Evolutionary conservation across 2,329 filamentous ascomycete genomes (phyloP).

Genomic region (Aspergillus ibericus): DNA sequence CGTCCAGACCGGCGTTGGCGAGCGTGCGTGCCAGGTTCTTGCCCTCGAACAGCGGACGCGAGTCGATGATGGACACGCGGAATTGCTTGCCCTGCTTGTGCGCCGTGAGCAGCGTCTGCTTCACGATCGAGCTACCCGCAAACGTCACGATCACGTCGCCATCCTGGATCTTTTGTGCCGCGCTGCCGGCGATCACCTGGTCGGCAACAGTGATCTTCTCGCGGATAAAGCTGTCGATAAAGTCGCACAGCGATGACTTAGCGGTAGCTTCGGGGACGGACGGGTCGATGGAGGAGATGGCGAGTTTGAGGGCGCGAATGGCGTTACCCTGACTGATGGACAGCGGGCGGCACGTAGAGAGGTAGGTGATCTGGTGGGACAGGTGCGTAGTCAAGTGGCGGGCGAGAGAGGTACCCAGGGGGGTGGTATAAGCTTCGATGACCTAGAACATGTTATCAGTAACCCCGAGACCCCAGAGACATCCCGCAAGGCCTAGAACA

Average conservation of each 20-base stretch:
- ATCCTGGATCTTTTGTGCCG: conserved; percentile 71
- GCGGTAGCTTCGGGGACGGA: conserved; percentile 78
- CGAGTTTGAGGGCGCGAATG: conserved; percentile 89
- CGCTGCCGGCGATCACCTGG: conserved; percentile 76
- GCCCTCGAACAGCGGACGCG: conserved; percentile 68
- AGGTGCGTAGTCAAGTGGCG: conserved; percentile 91
- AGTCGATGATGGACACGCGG: conserved; percentile 81
- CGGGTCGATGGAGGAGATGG: conserved; percentile 87
- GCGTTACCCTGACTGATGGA: conserved; percentile 97
- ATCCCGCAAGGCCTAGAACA: background rate
- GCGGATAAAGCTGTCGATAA: conserved; percentile 85
- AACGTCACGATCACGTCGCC: conserved; percentile 85
- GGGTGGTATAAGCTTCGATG: conserved; percentile 89
- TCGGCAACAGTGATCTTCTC: conserved; percentile 88
- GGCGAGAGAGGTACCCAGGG: conserved; percentile 77
- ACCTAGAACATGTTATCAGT: conserved; percentile 56
- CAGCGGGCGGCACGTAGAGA: conserved; percentile 90
- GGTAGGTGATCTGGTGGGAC: conserved; percentile 91
- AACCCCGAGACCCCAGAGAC: background rate
- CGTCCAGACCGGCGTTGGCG: conserved; percentile 67
- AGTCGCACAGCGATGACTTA: conserved; percentile 73
- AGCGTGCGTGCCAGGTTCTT: conserved; percentile 71
- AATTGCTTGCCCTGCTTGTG: conserved; percentile 71
- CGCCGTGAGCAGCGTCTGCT: conserved; percentile 75
- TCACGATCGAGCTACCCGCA: conserved; percentile 81